Percentiles rank a stretch among this genome's conserved stretches.
Conservation (phyloP, 2,329 filamentous ascomycete genomes). For the Myriosclerotinia curreyana region DNA sequence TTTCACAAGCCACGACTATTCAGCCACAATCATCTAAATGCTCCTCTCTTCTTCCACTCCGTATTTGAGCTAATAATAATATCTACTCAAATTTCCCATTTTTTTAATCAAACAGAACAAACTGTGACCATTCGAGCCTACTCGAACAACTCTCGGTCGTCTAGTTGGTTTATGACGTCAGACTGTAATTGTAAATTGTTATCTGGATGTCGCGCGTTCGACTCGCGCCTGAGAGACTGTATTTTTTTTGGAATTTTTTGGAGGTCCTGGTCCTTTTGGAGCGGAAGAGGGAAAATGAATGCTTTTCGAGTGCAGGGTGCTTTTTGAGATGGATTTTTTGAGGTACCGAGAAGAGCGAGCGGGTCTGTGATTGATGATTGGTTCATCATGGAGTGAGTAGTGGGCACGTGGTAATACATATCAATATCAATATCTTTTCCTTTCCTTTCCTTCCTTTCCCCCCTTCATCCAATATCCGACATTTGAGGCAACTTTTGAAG, state of each 20-base stretch:
- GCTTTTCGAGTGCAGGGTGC: too few relatives aligned
- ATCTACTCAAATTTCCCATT: too few relatives aligned
- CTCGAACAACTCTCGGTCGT: constrained; percentile 21
- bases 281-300: neutral
- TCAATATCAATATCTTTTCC: neutral
- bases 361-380: too few relatives aligned
- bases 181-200: constrained; percentile 18
- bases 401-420: too few relatives aligned
- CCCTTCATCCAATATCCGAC: neutral
- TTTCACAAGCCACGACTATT: too few relatives aligned
- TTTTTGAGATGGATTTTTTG: neutral
- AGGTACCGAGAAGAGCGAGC: too few relatives aligned
- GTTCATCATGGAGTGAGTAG: too few relatives aligned
- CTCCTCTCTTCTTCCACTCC: too few relatives aligned
- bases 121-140: constrained; percentile 17
- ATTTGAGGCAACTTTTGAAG: neutral
- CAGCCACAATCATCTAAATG: too few relatives aligned
- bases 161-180: constrained; percentile 24
- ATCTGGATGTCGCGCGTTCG: constrained; percentile 22
- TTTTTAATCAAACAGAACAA: constrained; percentile 18
- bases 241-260: neutral
- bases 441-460: neutral
- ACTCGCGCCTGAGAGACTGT: constrained; percentile 23
- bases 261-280: neutral
- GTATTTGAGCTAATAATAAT: too few relatives aligned